phyloP scores from a whole-genome alignment of 257 asterid genomes.

The Primulina eburnea region DNA sequence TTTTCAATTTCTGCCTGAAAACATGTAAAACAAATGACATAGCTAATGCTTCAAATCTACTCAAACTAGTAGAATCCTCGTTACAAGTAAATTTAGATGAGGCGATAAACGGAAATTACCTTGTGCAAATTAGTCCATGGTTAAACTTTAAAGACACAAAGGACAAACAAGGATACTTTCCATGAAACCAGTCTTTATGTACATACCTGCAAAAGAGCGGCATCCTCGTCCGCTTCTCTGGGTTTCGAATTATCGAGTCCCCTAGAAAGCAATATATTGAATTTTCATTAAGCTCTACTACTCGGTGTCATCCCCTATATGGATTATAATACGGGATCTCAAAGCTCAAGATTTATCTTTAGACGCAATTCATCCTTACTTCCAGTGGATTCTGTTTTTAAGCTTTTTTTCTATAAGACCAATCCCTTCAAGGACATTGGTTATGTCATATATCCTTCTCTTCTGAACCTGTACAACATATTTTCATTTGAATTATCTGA shows the following conservation, averaged over 20 bases:
- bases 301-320: constrained; percentile 4
- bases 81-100: background rate
- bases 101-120: constrained; percentile 10
- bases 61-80: background rate
- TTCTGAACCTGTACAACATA: constrained; percentile 47
- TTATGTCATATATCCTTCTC: constrained; percentile 84
- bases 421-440: constrained; percentile 96
- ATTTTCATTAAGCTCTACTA: background rate
- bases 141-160: constrained; percentile 6
- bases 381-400: constrained; percentile 68
- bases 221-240: constrained; percentile 69
- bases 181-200: constrained; percentile 10
- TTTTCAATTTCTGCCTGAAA: constrained; percentile 81
- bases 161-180: constrained; percentile 6
- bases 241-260: constrained; percentile 73
- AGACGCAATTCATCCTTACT: constrained; percentile 36
- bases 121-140: background rate
- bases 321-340: background rate
- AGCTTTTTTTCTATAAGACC: constrained; percentile 93
- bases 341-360: constrained; percentile 12
- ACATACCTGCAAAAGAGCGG: constrained; percentile 71
- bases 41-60: constrained; percentile 20
- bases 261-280: constrained; percentile 28
- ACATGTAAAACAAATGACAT: constrained; percentile 25
- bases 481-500: background rate